Evolutionary conservation across 306 rosid genomes (phyloP).

Genomic region (Astragalus membranaceus): DNA sequence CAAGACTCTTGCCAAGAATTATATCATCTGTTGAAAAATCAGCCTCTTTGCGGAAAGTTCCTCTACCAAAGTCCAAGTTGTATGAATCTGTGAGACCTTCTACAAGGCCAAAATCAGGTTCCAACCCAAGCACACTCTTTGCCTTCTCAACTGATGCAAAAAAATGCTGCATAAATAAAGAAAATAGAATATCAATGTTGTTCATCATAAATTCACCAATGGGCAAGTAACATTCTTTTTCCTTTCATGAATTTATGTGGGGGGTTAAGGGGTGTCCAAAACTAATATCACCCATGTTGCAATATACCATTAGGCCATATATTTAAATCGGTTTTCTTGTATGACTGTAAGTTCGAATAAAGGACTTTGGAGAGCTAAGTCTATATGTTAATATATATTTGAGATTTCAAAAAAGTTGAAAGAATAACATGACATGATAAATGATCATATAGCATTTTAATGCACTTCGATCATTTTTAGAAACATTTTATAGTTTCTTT

Average conservation of each 20-base stretch:
- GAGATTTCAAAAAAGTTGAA: too few species aligned
- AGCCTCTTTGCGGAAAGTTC: conserved; percentile 83
- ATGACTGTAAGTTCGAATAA: too few species aligned
- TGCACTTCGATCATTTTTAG: too few species aligned
- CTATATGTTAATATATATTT: too few species aligned
- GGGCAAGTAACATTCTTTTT: not conserved
- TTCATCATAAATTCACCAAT: not conserved
- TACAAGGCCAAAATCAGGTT: conserved; percentile 68
- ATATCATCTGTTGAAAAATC: conserved; percentile 92
- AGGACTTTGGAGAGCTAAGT: too few species aligned
- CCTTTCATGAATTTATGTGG: not conserved
- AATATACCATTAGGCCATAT: not conserved
- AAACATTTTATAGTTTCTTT: too few species aligned
- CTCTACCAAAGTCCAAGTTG: conserved; percentile 85
- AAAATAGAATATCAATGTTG: not conserved
- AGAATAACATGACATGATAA: too few species aligned
- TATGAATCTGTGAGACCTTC: conserved; percentile 90
- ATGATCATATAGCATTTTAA: too few species aligned
- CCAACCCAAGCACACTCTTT: conserved; percentile 72
- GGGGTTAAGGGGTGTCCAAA: not conserved
- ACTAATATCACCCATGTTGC: not conserved
- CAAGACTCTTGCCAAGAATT: conserved; percentile 81
- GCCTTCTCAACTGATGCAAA: conserved; percentile 88
- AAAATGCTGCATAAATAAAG: conserved; percentile 63
- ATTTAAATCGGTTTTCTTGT: not conserved